Percentiles rank a stretch among this genome's conserved stretches.
Evolutionary conservation across 2,329 filamentous ascomycete genomes (phyloP).

Genomic region (Venturia aucupariae): DNA sequence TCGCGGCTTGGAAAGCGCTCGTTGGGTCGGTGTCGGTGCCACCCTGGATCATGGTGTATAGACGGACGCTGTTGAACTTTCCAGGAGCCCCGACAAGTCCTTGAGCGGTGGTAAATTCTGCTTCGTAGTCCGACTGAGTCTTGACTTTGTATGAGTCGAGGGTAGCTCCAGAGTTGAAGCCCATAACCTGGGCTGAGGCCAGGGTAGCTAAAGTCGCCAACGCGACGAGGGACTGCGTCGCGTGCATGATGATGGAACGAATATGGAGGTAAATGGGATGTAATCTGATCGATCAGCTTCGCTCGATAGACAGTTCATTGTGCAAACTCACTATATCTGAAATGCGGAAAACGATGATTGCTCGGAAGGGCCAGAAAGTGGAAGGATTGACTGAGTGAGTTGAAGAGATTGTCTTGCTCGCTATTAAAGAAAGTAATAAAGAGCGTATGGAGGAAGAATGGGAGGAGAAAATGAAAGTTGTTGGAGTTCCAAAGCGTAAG

Average conservation of each 20-base stretch:
- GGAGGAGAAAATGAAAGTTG: neutral
- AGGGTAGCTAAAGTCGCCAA: neutral
- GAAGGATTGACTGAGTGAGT: neutral
- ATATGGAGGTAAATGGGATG: neutral
- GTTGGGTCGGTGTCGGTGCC: slow-evolving; percentile 8
- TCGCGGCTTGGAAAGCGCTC: slow-evolving; percentile 26
- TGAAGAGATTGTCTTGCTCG: neutral
- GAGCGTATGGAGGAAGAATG: neutral
- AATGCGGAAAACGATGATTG: neutral
- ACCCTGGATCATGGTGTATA: slow-evolving; percentile 13
- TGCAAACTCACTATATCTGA: neutral
- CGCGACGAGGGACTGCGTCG: neutral
- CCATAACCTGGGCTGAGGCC: slow-evolving; percentile 16
- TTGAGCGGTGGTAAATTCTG: slow-evolving; percentile 9
- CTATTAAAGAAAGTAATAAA: neutral
- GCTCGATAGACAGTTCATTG: neutral
- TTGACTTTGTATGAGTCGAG: slow-evolving; percentile 19
- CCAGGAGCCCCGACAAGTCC: slow-evolving; percentile 11
- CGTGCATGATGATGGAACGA: neutral
- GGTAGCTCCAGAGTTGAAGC: slow-evolving; percentile 28
- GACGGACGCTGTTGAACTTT: slow-evolving; percentile 12
- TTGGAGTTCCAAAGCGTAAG: neutral
- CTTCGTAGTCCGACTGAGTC: slow-evolving; percentile 9
- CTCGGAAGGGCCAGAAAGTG: neutral
- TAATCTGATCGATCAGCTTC: neutral